Conservation (phyloP, 179 eudicot genomes). For the Nepenthes alata region DNA sequence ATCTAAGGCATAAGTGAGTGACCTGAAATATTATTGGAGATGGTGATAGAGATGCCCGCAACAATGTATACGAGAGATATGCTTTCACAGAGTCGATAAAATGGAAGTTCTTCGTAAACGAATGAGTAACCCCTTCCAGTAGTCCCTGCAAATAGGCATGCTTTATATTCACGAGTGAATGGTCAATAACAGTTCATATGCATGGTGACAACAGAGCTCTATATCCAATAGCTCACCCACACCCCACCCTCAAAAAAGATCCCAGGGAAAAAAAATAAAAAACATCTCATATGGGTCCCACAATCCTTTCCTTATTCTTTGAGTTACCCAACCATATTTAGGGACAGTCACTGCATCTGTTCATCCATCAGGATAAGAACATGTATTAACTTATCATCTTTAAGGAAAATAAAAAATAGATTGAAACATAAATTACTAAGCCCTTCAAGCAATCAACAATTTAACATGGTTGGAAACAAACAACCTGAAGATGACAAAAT, state of each 20-base stretch:
- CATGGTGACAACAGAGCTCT: neutral
- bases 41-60: constrained; percentile 84
- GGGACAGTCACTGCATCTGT: too few species aligned
- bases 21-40: constrained; percentile 91
- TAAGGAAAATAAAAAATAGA: too few species aligned
- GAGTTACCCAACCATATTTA: too few species aligned
- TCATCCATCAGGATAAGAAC: too few species aligned
- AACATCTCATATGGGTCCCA: neutral
- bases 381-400: too few species aligned
- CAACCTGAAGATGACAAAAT: too few species aligned
- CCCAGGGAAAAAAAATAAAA: too few species aligned
- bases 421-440: too few species aligned
- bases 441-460: too few species aligned
- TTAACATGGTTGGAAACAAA: too few species aligned
- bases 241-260: too few species aligned
- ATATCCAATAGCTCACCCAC: neutral
- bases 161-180: neutral
- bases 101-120: constrained; percentile 80
- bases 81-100: constrained; percentile 91
- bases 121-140: constrained; percentile 81
- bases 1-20: neutral
- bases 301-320: too few species aligned
- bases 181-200: neutral
- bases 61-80: constrained; percentile 76
- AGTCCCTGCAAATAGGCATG: constrained; percentile 48